A percentile compares a stretch with the other conserved stretches of the same genome.
These are phyloP conservation scores for Brettanomyces custersianus DNA, from an alignment of 805 yeast species.

Conservation along the genomic window DNA sequence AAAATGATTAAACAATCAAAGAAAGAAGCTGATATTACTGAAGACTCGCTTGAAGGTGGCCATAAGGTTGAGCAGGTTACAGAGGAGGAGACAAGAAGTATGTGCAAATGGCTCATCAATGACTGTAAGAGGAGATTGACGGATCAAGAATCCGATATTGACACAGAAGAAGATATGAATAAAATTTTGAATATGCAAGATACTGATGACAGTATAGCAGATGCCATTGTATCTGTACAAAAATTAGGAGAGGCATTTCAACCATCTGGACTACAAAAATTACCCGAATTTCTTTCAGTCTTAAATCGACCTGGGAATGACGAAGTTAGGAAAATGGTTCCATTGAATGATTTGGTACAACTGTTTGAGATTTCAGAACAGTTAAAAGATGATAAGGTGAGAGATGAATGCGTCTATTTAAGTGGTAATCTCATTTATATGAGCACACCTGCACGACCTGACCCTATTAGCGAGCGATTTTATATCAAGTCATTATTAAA, in stretches of 20 bases:
- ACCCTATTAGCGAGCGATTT: conserved; percentile 41
- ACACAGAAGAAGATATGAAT: conserved; percentile 4
- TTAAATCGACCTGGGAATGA: conserved; percentile 12
- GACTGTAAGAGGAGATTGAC: conserved; percentile 15
- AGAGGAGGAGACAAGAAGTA: conserved; percentile 13
- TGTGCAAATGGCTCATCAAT: conserved; percentile 20
- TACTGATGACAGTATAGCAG: conserved; percentile 15
- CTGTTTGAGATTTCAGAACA: conserved; percentile 34
- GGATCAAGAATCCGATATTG: conserved; percentile 6
- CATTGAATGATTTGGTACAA: conserved; percentile 27
- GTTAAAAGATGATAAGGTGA: conserved; percentile 22
- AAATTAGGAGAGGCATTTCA: background rate
- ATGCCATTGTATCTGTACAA: conserved; percentile 14
- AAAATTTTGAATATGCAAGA: background rate
- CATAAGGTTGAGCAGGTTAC: conserved; percentile 9
- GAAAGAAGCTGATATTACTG: conserved; percentile 11
- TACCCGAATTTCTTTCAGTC: conserved; percentile 17
- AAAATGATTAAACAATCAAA: conserved; percentile 17
- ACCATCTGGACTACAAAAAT: conserved; percentile 14
- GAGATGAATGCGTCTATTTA: conserved; percentile 27
- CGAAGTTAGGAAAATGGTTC: conserved; percentile 14
- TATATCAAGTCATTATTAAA: conserved; percentile 36
- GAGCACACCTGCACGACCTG: conserved; percentile 30
- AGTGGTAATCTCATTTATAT: conserved; percentile 37
- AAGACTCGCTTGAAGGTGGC: conserved; percentile 8